Evolutionary conservation across 73 alveolate species (phyloP), one percentile per base, ranked within the genome.

Genomic region (Blepharisma japonicum): DNA sequence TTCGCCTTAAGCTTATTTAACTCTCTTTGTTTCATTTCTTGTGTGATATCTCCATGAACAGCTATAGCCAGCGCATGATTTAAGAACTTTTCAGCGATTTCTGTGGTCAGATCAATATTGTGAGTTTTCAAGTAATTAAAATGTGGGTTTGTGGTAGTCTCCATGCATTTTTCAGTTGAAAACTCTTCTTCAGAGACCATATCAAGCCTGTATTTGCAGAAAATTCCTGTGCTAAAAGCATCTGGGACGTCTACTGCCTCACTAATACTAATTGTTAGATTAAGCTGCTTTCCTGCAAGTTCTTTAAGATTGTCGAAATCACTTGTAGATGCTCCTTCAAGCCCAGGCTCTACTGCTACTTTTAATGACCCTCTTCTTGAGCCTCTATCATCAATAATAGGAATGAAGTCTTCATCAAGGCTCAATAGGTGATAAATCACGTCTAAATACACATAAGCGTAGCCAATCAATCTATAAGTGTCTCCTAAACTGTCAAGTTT

Each of bases 401-500:
- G 95, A 66, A 68, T 7, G 53, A 21, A 8, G 48, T 77, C 79
- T n/a, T 80, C 83, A 6, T 25, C 87, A 11, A 68, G 50, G 47
- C 18, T 90, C 92, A 45, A 72, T 49, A 7, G 55, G 79, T 46
- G 82, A 82, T 20, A 25, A 77, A 49, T 72, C n/a, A 70, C 68
- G 14, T 61, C 74, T 2, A 61, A 25, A 5, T 18, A 61, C 14
- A 61, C 56, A 45, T 70, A 70, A 39, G 68, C 80, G 5, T 45
- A 9, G 11, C 80, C 80, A 39, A 70, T 70, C 14, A 70, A 45
- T 45, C 27, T n/a, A 61, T 61, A 25, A 25, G 74, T 61, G 14
- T 25, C 18, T 95, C 5, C 88, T 81, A 6, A 83, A 77, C 61
- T 89, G 77, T 38, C 93, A 21, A 87, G 83, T 7, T 88, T 92